Evolutionary conservation across 1,139 yeast species (phyloP), one percentile per base, ranked within the genome.

Genomic region (Blastobotrys ciferrii): DNA sequence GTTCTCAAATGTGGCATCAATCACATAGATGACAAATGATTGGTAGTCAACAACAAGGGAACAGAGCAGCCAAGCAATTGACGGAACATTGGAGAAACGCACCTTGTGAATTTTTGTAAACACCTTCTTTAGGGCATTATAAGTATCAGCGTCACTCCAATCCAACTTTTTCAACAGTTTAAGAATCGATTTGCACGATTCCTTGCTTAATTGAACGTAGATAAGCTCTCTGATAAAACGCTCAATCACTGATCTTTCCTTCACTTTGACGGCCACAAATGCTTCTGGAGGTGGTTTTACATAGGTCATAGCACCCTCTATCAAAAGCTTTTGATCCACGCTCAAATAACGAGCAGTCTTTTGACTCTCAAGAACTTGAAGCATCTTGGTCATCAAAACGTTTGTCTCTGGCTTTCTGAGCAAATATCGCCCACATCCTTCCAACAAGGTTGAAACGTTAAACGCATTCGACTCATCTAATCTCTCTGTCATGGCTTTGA

Each of bases 341-440:
- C 77, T 65, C n/a, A 87, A 64, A 31, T 71, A 72, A 23, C 75
- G 74, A 45, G 76, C 77, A 44, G 73, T 76, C 52, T 75, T 76
- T 53, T 78, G 77, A 31, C 69, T 71, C 52, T 74, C 77, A 42
- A 88, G 67, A 6, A 84, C 63, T 2, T 71, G 75, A 37, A 88
- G 67, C 82, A 87, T 78, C 53, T 81, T 82, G 30, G 71, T 70
- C 80, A 87, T 86, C 37, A 80, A 69, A 4, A 71, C 75, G 43
- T 71, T 71, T 53, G 82, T 84, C 38, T 82, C 87, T 0, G 80
- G 75, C 50, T 82, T 84, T 53, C 80, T 70, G 43, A 84, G 65
- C 48, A 91, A 70, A 54, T 81, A 80, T 50, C 82, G 73, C 0
- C 96, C 96, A 58, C 88, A 77, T 44, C 80, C 74, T 60, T 89